Evolutionary conservation across 257 asterid species (phyloP).

Genomic region (Catharanthus roseus): DNA sequence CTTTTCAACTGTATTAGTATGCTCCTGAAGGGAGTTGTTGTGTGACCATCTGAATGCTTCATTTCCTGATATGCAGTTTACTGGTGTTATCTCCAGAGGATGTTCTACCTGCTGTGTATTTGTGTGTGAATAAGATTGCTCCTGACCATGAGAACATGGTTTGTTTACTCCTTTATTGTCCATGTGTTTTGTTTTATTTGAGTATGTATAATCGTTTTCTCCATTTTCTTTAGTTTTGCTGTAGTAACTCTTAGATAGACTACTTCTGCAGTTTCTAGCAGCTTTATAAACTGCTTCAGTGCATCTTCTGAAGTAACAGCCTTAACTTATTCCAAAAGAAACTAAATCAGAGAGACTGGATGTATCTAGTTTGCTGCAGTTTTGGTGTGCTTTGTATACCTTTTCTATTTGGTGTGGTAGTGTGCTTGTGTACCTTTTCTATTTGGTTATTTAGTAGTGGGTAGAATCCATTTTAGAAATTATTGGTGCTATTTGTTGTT

Average conservation of each 20-base stretch:
- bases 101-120: constrained; percentile 78
- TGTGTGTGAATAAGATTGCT: constrained; percentile 86
- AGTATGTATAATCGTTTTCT: background rate
- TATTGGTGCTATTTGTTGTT: constrained; percentile 9
- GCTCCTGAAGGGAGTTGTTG: constrained; percentile 10
- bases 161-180: constrained; percentile 15
- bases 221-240: background rate
- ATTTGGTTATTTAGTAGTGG: background rate
- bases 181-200: constrained; percentile 4
- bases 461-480: background rate
- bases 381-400: background rate
- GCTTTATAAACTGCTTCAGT: background rate
- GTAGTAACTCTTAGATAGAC: background rate
- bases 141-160: constrained; percentile 92
- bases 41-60: constrained; percentile 20
- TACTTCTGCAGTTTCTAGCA: background rate
- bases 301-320: background rate
- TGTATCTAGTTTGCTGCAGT: background rate
- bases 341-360: background rate
- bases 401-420: background rate
- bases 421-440: background rate
- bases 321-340: background rate
- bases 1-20: background rate
- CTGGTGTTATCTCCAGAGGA: constrained; percentile 83
- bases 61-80: constrained; percentile 50